A percentile compares a stretch with the other conserved stretches of the same genome.
Conservation (phyloP, 805 yeast species). For the Wickerhamomyces xylosicus region DNA sequence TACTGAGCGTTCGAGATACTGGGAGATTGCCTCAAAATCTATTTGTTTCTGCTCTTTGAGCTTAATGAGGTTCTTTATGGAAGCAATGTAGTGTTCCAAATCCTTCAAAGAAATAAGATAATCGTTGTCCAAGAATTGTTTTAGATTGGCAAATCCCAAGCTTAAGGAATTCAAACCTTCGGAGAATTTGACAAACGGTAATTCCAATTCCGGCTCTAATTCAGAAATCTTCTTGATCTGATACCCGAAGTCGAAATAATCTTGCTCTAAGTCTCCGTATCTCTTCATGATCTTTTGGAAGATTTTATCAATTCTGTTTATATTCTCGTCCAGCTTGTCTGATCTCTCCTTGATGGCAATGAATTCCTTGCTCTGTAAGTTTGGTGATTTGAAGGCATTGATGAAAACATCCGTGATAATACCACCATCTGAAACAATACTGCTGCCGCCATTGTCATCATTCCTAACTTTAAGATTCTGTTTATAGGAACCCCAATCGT, state of each 20-base stretch:
- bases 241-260: conserved; percentile 58
- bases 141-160: conserved; percentile 31
- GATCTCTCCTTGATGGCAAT: conserved; percentile 74
- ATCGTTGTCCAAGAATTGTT: conserved; percentile 57
- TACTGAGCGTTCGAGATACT: conserved; percentile 63
- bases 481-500: conserved; percentile 65
- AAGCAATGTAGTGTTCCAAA: conserved; percentile 67
- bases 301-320: conserved; percentile 67
- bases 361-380: conserved; percentile 63
- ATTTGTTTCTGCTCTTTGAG: conserved; percentile 85
- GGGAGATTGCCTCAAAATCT: conserved; percentile 79
- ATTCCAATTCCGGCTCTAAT: conserved; percentile 33
- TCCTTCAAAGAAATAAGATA: conserved; percentile 79
- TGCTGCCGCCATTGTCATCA: neutral
- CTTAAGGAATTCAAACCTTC: conserved; percentile 35
- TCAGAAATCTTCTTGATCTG: conserved; percentile 62
- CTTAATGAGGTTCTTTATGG: conserved; percentile 60
- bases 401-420: conserved; percentile 76
- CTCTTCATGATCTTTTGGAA: conserved; percentile 63
- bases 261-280: conserved; percentile 63
- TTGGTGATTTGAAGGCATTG: conserved; percentile 83
- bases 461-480: conserved; percentile 34
- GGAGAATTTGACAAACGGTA: conserved; percentile 32
- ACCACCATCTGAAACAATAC: conserved; percentile 37
- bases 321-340: conserved; percentile 76